Conservation (phyloP, 192 early-diverging fungal species). For the Backusella tarrabulga region DNA sequence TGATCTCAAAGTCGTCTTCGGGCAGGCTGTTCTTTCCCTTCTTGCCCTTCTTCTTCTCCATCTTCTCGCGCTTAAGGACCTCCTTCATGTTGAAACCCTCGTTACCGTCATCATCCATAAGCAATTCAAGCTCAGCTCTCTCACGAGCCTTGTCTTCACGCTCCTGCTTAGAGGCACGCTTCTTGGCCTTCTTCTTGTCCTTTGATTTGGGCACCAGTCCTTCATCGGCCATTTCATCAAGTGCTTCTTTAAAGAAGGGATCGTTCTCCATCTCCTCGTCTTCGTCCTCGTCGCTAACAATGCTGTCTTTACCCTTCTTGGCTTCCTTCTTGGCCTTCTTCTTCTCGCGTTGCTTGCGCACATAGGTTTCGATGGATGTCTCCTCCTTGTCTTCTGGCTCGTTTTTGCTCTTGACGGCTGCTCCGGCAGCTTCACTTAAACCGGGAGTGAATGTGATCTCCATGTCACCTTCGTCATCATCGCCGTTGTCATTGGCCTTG, state of each 20-base stretch:
- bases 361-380: slow-evolving; percentile 81
- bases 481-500: neutral
- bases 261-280: slow-evolving; percentile 32
- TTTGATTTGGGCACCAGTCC: slow-evolving; percentile 17
- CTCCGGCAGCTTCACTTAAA: slow-evolving; percentile 68
- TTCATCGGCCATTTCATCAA: slow-evolving; percentile 41
- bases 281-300: slow-evolving; percentile 22
- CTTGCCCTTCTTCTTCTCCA: slow-evolving; percentile 53
- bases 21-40: slow-evolving; percentile 47
- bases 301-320: slow-evolving; percentile 34
- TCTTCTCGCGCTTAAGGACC: slow-evolving; percentile 83
- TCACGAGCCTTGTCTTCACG: slow-evolving; percentile 54
- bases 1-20: slow-evolving; percentile 85
- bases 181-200: slow-evolving; percentile 39
- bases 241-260: slow-evolving; percentile 49
- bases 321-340: slow-evolving; percentile 57
- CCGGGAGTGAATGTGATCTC: slow-evolving; percentile 97
- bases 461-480: slow-evolving; percentile 42
- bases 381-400: slow-evolving; percentile 56
- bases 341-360: slow-evolving; percentile 83
- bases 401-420: slow-evolving; percentile 42
- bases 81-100: slow-evolving; percentile 90
- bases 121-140: slow-evolving; percentile 81
- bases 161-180: slow-evolving; percentile 59
- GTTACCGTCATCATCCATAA: slow-evolving; percentile 68